phyloP scores from a whole-genome alignment of 2,329 filamentous ascomycete species.

The Sarocladiaceae sp. region DNA sequence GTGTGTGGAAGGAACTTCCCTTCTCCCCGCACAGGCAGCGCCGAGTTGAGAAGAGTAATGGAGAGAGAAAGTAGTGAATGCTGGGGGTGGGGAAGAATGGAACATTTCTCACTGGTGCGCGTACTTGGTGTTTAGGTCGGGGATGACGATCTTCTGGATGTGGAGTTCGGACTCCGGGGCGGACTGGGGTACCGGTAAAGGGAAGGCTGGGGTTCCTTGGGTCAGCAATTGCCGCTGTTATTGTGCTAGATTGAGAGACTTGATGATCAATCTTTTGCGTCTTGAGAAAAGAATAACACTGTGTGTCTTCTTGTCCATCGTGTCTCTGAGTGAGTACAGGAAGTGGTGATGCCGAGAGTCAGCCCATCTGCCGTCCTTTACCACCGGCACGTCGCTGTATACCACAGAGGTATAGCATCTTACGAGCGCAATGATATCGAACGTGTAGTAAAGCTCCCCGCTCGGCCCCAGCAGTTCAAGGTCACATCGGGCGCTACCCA shows the following conservation, averaged over 20 bases:
- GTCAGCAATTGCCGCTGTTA: background rate
- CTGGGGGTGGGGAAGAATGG: background rate
- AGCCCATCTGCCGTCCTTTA: too few relatives aligned
- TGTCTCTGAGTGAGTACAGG: too few relatives aligned
- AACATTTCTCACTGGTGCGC: slow-evolving; percentile 5
- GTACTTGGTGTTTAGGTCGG: background rate
- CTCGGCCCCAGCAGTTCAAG: background rate
- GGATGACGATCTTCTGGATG: slow-evolving; percentile 6
- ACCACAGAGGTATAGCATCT: too few relatives aligned
- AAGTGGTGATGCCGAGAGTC: too few relatives aligned
- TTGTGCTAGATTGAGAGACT: too few relatives aligned
- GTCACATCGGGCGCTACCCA: slow-evolving; percentile 3
- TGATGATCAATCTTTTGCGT: too few relatives aligned
- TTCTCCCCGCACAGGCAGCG: background rate
- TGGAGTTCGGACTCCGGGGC: background rate
- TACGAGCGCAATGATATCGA: too few relatives aligned
- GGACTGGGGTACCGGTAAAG: background rate
- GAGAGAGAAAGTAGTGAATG: background rate
- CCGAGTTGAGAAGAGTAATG: background rate
- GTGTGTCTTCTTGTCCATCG: too few relatives aligned
- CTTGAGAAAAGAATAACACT: too few relatives aligned
- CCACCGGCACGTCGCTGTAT: too few relatives aligned
- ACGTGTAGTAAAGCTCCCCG: background rate
- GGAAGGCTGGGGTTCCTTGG: background rate
- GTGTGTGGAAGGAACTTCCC: too few relatives aligned